These are phyloP conservation scores for Cordyceps cateniannulata DNA, from an alignment of 2,329 filamentous ascomycete species.

Conservation along the genomic window DNA sequence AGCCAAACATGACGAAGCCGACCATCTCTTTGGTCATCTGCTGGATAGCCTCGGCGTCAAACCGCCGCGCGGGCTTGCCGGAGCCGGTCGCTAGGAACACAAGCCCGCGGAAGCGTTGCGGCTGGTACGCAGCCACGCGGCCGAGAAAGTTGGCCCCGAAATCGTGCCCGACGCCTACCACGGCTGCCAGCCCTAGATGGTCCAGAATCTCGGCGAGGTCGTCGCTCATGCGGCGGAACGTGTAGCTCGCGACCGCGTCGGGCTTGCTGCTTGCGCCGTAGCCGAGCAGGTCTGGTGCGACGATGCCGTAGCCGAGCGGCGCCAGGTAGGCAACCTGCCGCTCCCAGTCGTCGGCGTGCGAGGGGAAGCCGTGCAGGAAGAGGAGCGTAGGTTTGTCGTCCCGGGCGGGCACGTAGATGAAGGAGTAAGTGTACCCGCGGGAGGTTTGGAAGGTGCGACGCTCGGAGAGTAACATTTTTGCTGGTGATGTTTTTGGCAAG, in stretches of 20 bases:
- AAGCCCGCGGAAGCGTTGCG: constrained; percentile 17
- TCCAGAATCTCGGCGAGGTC: constrained; percentile 29
- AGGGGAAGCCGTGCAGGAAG: constrained; percentile 44
- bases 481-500: not conserved
- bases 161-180: constrained; percentile 37
- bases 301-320: constrained; percentile 32
- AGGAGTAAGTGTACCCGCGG: constrained; percentile 23
- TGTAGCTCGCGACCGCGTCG: constrained; percentile 22
- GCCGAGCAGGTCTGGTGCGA: constrained; percentile 36
- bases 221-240: constrained; percentile 24
- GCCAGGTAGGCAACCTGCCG: constrained; percentile 30
- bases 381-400: constrained; percentile 30
- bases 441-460: constrained; percentile 14
- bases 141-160: constrained; percentile 28
- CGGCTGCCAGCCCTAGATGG: constrained; percentile 23
- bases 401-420: constrained; percentile 21
- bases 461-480: not conserved
- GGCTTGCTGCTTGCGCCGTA: constrained; percentile 30
- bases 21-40: constrained; percentile 23
- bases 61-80: constrained; percentile 20
- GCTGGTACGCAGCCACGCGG: constrained; percentile 22
- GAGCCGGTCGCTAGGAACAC: constrained; percentile 27
- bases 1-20: constrained; percentile 26
- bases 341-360: constrained; percentile 37
- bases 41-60: constrained; percentile 26